These are phyloP conservation scores for Immersiporthe knoxdaviesiana DNA, from an alignment of 2,329 filamentous ascomycete species.

Conservation along the genomic window DNA sequence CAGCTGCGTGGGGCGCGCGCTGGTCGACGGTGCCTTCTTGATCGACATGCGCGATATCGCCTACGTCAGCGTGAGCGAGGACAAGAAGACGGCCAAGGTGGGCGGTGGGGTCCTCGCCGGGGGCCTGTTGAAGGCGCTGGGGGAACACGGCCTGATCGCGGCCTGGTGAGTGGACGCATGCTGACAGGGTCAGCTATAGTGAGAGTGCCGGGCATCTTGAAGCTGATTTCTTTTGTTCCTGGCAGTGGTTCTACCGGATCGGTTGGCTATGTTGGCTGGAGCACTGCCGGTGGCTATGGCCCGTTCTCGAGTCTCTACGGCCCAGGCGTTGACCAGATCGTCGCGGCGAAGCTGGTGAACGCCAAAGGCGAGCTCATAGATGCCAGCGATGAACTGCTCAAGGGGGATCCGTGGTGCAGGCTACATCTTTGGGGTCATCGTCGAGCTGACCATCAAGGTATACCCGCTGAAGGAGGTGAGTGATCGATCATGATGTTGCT, in stretches of 20 bases:
- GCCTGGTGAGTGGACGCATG: conserved; percentile 22
- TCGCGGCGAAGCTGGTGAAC: conserved; percentile 37
- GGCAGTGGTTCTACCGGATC: conserved; percentile 2
- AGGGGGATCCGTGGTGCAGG: conserved; percentile 37
- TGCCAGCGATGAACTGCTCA: conserved; percentile 36
- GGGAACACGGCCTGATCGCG: conserved; percentile 27
- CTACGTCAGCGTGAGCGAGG: conserved; percentile 9
- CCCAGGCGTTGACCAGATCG: conserved; percentile 43
- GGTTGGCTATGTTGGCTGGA: conserved; percentile 43
- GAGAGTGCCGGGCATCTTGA: background rate
- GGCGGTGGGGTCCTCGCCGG: conserved; percentile 30
- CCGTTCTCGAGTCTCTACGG: conserved; percentile 36
- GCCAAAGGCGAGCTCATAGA: conserved; percentile 36
- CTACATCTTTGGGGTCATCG: conserved; percentile 35
- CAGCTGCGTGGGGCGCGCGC: conserved; percentile 5
- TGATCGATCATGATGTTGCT: no score
- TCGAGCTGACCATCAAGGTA: conserved; percentile 35
- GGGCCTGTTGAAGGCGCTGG: conserved; percentile 28
- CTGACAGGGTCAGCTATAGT: background rate
- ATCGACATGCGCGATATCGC: conserved; percentile 20
- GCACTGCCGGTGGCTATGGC: conserved; percentile 42
- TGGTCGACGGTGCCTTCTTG: conserved; percentile 1
- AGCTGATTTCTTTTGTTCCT: conserved; percentile 18
- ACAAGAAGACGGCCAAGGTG: conserved; percentile 28
- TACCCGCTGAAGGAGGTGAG: conserved; percentile 29